Evolutionary conservation across 139 green algal genomes (phyloP), one percentile per base, ranked within the genome.

Genomic region (Closterium sp.): DNA sequence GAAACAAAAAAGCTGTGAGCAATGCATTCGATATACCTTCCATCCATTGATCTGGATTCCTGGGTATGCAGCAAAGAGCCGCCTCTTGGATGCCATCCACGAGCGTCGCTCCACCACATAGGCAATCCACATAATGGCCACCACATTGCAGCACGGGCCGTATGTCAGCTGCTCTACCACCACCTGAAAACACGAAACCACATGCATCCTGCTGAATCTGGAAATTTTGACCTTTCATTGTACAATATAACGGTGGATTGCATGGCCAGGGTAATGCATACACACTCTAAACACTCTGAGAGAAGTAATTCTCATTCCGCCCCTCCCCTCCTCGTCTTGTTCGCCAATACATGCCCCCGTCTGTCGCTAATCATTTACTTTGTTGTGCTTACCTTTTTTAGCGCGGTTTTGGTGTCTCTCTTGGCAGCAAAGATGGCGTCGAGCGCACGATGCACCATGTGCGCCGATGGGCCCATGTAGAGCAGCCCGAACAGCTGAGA

Each of bases 121-220:
- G 7, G 94, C 88, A 24, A 96, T 95, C 91, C 95, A 97, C 10
- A 86, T 90, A 94, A 97, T 96, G 50, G 96, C 90, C 38, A 93
- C 32, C 4, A 96, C 19, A 91, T 98, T 98, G 93, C 94, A 96
- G 17, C 97, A 13, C 7, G 97, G 97, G 0, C 96, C 96, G 91
- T 96, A 97, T 19, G 96, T 96, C 17, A 96, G 86, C 88, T 98
- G 96, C 85, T 98, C 97, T 0, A 98, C 24, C 11, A 96, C 9
- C 45, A 97, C 96, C 96, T 97, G 91, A 17, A 89, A 79, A 79
- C 17, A 79, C 5, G 62, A 27, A 22, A 79, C 5, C 0, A 24
- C 5, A 79, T 13, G 17, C 17, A 17, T 2, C 11, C 13, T 27
- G 13, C 62, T 0, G 1, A 24, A 79, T 9, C 0, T 50, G 38